Evolutionary conservation across 805 yeast species (phyloP), one percentile per base, ranked within the genome.

Genomic region (Isabelozyma heimii): DNA sequence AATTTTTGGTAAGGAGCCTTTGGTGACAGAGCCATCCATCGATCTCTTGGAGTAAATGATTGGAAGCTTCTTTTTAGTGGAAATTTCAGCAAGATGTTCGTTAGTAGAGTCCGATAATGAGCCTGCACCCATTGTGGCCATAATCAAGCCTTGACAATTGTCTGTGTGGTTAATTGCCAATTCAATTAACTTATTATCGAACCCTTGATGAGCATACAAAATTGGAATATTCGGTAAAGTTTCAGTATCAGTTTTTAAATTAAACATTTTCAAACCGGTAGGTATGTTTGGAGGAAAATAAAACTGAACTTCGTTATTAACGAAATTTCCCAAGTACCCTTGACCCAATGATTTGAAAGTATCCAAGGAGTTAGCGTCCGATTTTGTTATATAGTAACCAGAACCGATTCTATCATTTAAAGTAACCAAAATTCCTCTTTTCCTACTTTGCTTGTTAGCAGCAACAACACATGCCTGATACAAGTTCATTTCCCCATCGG

Each of bases 71-170:
- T 65, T 57, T 7, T 50, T 48, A n/a, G 65, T 57, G 50, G 73
- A 74, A 16, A 72, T 68, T 42, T 70, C 65, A 27, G 72, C 66
- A 41, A 76, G 59, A n/a, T 66, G 63, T 40, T 70, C 69, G 52
- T 79, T 80, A 2, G 84, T 79, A 13, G 60, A 66, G 4, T 75
- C 79, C 24, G 82, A 73, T 65, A 84, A 62, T 2, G 87, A 81
- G 0, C 90, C 90, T 1, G 89, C 87, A 37, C 90, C 90, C 77
- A 84, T 79, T 2, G 87, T 81, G 0, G 89, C 90, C 44, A 84
- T 66, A 1, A 85, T 83, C 13, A 85, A 59, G 6, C 89, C 90
- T 40, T 73, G 71, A 24, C 76, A 75, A 24, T 65, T 65, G 55
- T 79, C 58, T 12, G 30, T 16, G 15, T 74, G 70, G 28, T 73